phyloP scores from a whole-genome alignment of 441 rosid genomes.

The Jatropha podagrica region DNA sequence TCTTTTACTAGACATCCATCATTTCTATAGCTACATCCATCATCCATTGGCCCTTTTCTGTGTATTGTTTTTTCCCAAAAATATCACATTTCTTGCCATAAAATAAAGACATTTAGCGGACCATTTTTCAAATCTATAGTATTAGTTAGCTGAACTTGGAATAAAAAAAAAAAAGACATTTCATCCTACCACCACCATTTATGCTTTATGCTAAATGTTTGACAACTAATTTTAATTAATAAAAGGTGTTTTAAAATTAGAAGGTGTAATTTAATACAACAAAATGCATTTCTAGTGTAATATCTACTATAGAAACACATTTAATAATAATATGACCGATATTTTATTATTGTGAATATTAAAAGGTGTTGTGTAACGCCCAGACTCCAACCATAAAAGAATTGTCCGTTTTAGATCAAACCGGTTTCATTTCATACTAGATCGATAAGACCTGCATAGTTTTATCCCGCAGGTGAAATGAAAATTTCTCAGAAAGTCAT shows the following conservation, averaged over 20 bases:
- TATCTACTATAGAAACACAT: too few relatives aligned
- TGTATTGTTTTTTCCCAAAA: not conserved
- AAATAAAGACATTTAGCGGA: slow-evolving; percentile 4
- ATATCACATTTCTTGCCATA: not conserved
- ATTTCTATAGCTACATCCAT: slow-evolving; percentile 8
- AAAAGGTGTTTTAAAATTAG: not conserved
- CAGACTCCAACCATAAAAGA: too few relatives aligned
- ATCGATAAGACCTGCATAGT: too few relatives aligned
- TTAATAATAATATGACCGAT: too few relatives aligned
- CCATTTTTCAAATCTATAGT: slow-evolving; percentile 7
- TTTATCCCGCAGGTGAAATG: too few relatives aligned
- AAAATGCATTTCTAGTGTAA: too few relatives aligned
- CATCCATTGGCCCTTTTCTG: not conserved
- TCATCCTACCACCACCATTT: not conserved
- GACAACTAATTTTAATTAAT: slow-evolving; percentile 1
- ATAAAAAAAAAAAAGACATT: slow-evolving; percentile 4
- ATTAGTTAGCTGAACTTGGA: slow-evolving; percentile 14
- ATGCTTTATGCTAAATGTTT: not conserved
- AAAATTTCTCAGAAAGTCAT: too few relatives aligned
- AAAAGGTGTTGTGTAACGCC: too few relatives aligned
- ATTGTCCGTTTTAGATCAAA: too few relatives aligned
- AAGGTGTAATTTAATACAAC: too few relatives aligned
- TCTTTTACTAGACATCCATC: slow-evolving; percentile 15
- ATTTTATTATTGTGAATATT: too few relatives aligned
- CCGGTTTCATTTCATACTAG: too few relatives aligned